Conservation (phyloP, 495 filamentous ascomycete genomes). For the Astrothelium macrocarpum region DNA sequence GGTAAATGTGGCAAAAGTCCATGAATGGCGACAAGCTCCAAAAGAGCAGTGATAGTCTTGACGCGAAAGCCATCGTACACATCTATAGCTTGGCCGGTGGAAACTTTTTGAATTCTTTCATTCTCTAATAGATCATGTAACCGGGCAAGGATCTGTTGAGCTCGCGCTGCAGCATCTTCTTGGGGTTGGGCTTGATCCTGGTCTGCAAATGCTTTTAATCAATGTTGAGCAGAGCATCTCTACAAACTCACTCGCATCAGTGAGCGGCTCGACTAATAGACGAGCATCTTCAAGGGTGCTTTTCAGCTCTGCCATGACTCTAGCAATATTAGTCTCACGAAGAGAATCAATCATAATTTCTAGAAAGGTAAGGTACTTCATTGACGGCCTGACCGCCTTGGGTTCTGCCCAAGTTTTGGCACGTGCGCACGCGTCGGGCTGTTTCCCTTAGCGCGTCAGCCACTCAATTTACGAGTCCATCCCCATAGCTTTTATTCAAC, state of each 20-base stretch:
- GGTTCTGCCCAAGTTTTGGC: background rate
- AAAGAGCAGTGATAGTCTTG: background rate
- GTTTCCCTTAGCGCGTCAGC: background rate
- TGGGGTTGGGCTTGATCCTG: background rate
- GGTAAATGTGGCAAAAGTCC: background rate
- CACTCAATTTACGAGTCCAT: background rate
- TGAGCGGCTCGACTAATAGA: background rate
- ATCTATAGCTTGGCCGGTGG: background rate
- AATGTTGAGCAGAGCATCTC: background rate
- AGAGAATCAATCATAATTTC: no score
- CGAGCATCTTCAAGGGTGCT: background rate
- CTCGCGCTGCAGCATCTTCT: background rate
- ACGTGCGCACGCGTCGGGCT: background rate
- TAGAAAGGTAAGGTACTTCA: no score
- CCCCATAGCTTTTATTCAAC: background rate
- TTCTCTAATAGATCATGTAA: background rate
- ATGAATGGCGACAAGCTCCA: background rate
- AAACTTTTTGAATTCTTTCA: background rate
- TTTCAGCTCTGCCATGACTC: background rate
- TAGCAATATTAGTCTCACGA: no score
- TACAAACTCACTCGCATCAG: background rate
- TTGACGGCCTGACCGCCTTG: background rate
- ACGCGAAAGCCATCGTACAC: background rate
- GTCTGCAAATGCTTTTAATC: background rate
- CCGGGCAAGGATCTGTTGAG: background rate